Conservation (phyloP, 148 eudicot species). For the Fagopyrum esculentum region DNA sequence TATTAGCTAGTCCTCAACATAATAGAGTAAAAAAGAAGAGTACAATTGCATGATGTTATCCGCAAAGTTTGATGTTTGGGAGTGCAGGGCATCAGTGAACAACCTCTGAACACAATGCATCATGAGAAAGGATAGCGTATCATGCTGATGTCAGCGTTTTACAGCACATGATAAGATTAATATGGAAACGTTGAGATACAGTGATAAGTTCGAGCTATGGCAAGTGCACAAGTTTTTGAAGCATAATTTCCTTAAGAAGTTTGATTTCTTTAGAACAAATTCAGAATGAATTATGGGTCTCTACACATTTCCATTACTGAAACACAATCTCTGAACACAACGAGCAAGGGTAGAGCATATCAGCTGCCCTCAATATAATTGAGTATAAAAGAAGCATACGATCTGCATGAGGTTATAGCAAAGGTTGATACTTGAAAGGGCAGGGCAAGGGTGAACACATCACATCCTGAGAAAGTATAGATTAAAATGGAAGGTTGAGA, state of each 20-base stretch:
- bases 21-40: background rate
- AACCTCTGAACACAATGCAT: constrained; percentile 1
- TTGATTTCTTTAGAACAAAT: background rate
- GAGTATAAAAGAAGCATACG: too few species aligned
- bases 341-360: too few species aligned
- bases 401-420: too few species aligned
- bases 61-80: background rate
- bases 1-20: background rate
- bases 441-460: too few species aligned
- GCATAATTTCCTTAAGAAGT: background rate
- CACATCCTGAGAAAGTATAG: too few species aligned
- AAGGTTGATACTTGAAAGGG: too few species aligned
- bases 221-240: background rate
- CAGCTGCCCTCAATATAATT: too few species aligned
- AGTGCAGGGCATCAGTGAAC: background rate
- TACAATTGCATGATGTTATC: background rate
- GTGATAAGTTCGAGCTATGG: background rate
- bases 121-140: background rate
- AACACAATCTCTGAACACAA: background rate
- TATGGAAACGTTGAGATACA: background rate
- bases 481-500: too few species aligned
- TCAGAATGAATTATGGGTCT: background rate
- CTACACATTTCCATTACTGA: background rate
- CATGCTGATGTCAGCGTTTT: background rate
- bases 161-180: background rate